Percentiles rank a stretch among this genome's conserved stretches.
phyloP scores from a whole-genome alignment of 1,284 basidiomycete species.

The Microbotryum violaceum region DNA sequence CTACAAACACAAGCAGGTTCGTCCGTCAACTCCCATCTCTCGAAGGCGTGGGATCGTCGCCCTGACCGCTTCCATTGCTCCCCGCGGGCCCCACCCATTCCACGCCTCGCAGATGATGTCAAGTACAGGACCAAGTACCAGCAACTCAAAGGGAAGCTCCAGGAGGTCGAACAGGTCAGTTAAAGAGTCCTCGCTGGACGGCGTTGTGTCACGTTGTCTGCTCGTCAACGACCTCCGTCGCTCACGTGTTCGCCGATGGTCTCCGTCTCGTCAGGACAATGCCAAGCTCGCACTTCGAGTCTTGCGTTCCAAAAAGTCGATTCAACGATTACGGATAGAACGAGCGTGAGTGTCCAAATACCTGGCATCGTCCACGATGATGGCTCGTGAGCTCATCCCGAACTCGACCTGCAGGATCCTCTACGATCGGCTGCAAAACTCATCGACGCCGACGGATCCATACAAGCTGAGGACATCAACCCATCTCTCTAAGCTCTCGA shows the following conservation, averaged over 20 bases:
- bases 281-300: slow-evolving; percentile 58
- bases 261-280: slow-evolving; percentile 40
- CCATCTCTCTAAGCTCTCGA: slow-evolving; percentile 21
- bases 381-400: not conserved
- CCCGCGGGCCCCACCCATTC: no score
- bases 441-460: slow-evolving; percentile 25
- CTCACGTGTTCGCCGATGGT: slow-evolving; percentile 17
- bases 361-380: not conserved
- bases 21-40: not conserved
- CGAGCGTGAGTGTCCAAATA: slow-evolving; percentile 60
- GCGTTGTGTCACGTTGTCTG: slow-evolving; percentile 1
- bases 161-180: slow-evolving; percentile 73
- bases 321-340: slow-evolving; percentile 80
- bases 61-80: no score
- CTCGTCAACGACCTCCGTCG: slow-evolving; percentile 1
- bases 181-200: not conserved
- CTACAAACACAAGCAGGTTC: slow-evolving; percentile 18
- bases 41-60: no score
- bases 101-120: slow-evolving; percentile 56
- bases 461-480: slow-evolving; percentile 22
- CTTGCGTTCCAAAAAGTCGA: slow-evolving; percentile 69
- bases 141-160: slow-evolving; percentile 79
- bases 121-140: slow-evolving; percentile 86
- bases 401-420: slow-evolving; percentile 11
- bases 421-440: slow-evolving; percentile 29